These are phyloP conservation scores for Gnomoniopsis smithogilvyi DNA, from an alignment of 2,329 filamentous ascomycete species.

Conservation along the genomic window DNA sequence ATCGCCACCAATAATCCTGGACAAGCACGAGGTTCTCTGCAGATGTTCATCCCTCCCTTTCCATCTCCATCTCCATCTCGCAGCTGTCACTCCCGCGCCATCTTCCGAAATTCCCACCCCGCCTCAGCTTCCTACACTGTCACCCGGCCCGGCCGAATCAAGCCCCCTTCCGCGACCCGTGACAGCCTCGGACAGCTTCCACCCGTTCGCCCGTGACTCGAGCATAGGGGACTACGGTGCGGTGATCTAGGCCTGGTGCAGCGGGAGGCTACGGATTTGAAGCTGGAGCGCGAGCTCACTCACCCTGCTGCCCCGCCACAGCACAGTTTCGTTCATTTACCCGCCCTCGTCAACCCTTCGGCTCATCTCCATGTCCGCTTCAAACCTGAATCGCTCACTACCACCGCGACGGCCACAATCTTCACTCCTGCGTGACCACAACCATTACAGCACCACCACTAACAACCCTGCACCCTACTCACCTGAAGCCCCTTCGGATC, in stretches of 20 bases:
- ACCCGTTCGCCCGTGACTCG: not conserved
- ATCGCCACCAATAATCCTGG: not conserved
- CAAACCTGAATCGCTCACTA: slow-evolving; percentile 4
- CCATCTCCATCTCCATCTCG: too few relatives aligned
- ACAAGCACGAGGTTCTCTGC: not conserved
- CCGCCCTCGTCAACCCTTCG: not conserved
- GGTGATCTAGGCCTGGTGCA: not conserved
- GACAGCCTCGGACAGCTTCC: not conserved
- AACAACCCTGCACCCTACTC: not conserved
- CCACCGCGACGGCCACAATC: not conserved
- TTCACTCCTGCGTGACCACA: not conserved
- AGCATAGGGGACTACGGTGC: not conserved
- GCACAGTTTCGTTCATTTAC: not conserved
- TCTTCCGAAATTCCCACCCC: not conserved
- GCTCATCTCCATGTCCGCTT: not conserved
- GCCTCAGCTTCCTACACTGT: not conserved
- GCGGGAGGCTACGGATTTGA: too few relatives aligned
- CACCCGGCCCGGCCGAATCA: not conserved
- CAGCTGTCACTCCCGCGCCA: not conserved
- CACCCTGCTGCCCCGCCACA: not conserved
- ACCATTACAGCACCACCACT: not conserved
- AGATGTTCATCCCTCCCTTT: not conserved
- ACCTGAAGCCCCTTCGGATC: slow-evolving; percentile 3
- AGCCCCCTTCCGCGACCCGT: not conserved
- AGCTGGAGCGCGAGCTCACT: not conserved